These are phyloP conservation scores for Gynostemma pentaphyllum DNA, from an alignment of 306 rosid species.

Conservation along the genomic window DNA sequence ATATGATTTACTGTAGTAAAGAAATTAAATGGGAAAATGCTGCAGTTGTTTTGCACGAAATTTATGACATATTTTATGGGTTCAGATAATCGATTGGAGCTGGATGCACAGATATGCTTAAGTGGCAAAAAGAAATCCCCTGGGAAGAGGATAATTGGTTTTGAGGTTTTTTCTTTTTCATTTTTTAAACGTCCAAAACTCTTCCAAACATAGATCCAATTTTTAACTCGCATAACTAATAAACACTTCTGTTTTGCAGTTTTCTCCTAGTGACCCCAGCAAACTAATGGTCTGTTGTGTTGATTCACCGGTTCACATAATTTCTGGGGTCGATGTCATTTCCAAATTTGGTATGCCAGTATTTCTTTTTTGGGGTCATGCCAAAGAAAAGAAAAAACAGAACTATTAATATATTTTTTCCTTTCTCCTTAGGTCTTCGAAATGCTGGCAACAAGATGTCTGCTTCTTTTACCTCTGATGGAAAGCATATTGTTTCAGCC, in stretches of 20 bases:
- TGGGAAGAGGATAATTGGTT: slow-evolving; percentile 71
- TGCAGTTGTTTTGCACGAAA: neutral
- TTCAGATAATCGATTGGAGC: slow-evolving; percentile 63
- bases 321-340: slow-evolving; percentile 58
- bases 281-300: slow-evolving; percentile 79
- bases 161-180: slow-evolving; percentile 51
- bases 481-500: slow-evolving; percentile 64
- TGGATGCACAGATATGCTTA: slow-evolving; percentile 52
- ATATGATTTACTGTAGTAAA: neutral
- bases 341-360: slow-evolving; percentile 60
- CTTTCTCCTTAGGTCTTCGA: slow-evolving; percentile 37
- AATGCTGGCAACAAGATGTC: slow-evolving; percentile 49
- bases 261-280: slow-evolving; percentile 56
- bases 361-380: neutral
- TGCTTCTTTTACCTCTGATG: slow-evolving; percentile 73
- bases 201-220: neutral
- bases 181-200: neutral
- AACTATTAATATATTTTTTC: neutral
- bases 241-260: slow-evolving; percentile 35
- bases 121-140: slow-evolving; percentile 58
- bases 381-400: neutral
- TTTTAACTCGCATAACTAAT: neutral
- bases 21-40: neutral
- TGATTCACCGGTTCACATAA: slow-evolving; percentile 78
- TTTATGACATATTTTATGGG: slow-evolving; percentile 17